Evolutionary conservation across 768 basidiomycete species (phyloP).

Genomic region (Rhizopogon vesiculosus): DNA sequence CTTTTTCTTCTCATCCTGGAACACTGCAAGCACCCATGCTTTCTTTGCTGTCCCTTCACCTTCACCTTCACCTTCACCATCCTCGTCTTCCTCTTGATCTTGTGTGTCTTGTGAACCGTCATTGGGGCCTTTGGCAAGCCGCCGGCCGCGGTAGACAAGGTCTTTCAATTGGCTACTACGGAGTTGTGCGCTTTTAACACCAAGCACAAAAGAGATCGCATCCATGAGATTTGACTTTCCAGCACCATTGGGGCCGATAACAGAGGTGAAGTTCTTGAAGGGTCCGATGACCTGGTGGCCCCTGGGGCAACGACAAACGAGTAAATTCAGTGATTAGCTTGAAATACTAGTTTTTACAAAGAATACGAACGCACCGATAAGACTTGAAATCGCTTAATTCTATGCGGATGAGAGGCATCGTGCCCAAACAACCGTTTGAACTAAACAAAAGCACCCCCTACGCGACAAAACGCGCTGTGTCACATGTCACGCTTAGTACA

Average conservation of each 20-base stretch:
- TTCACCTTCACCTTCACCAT: slow-evolving; percentile 40
- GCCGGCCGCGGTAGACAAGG: slow-evolving; percentile 89
- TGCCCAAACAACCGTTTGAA: background rate
- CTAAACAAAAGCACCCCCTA: background rate
- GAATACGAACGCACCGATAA: slow-evolving; percentile 53
- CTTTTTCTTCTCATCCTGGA: slow-evolving; percentile 67
- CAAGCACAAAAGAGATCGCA: slow-evolving; percentile 97
- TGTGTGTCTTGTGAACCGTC: slow-evolving; percentile 38
- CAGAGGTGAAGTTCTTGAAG: slow-evolving; percentile 89
- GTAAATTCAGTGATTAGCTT: slow-evolving; percentile 1
- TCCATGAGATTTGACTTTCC: slow-evolving; percentile 99
- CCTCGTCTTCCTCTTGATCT: slow-evolving; percentile 46
- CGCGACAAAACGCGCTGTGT: background rate
- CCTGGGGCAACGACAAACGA: slow-evolving; percentile 27
- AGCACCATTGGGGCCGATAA: slow-evolving; percentile 98
- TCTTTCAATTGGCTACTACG: slow-evolving; percentile 93
- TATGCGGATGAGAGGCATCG: slow-evolving; percentile 79
- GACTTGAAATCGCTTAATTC: slow-evolving; percentile 98
- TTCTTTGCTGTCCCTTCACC: slow-evolving; percentile 86
- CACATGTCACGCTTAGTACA: background rate
- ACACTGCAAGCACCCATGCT: slow-evolving; percentile 95
- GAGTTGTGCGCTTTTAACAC: slow-evolving; percentile 90
- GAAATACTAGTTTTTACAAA: background rate
- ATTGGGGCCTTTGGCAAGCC: slow-evolving; percentile 50
- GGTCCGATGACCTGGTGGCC: slow-evolving; percentile 87